Percentiles rank a stretch among this genome's conserved stretches.
Evolutionary conservation across 768 basidiomycete species (phyloP).

Genomic region (Podaxis mareebaensis): DNA sequence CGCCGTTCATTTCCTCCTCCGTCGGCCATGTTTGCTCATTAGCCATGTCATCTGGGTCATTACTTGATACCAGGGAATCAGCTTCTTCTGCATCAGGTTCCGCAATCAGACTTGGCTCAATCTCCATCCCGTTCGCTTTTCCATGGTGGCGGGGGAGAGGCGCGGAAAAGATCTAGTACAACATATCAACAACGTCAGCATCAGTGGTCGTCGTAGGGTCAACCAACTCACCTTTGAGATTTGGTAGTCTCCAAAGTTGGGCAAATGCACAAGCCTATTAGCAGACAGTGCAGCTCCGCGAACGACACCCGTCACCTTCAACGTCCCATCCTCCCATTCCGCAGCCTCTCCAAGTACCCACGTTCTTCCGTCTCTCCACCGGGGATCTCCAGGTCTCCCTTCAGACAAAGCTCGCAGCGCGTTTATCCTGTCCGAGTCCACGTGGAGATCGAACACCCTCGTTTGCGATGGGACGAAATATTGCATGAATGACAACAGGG

Average conservation of each 20-base stretch:
- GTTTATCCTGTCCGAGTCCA: slow-evolving; percentile 64
- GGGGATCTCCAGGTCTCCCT: slow-evolving; percentile 74
- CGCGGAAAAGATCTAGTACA: slow-evolving; percentile 67
- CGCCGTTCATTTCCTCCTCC: slow-evolving; percentile 85
- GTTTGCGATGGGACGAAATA: slow-evolving; percentile 90
- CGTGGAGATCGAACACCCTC: slow-evolving; percentile 73
- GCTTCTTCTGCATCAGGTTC: slow-evolving; percentile 64
- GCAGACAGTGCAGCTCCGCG: slow-evolving; percentile 79
- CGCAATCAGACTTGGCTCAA: slow-evolving; percentile 65
- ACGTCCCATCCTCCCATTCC: slow-evolving; percentile 60
- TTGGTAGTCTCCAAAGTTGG: slow-evolving; percentile 87
- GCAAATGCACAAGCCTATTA: slow-evolving; percentile 85
- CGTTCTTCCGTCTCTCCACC: slow-evolving; percentile 81
- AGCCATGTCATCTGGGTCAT: slow-evolving; percentile 84
- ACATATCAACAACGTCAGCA: background rate
- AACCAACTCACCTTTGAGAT: slow-evolving; percentile 62
- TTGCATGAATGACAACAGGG: slow-evolving; percentile 89
- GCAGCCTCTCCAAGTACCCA: slow-evolving; percentile 69
- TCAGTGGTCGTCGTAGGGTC: background rate
- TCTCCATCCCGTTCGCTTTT: slow-evolving; percentile 55
- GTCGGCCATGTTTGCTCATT: slow-evolving; percentile 99
- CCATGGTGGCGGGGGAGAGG: slow-evolving; percentile 44
- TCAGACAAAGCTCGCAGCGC: slow-evolving; percentile 81
- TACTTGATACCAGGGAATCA: slow-evolving; percentile 85
- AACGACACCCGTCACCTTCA: slow-evolving; percentile 82